A percentile compares a stretch with the other conserved stretches of the same genome.
Conservation (phyloP, 2,329 filamentous ascomycete species). For the Penicillium sp. region DNA sequence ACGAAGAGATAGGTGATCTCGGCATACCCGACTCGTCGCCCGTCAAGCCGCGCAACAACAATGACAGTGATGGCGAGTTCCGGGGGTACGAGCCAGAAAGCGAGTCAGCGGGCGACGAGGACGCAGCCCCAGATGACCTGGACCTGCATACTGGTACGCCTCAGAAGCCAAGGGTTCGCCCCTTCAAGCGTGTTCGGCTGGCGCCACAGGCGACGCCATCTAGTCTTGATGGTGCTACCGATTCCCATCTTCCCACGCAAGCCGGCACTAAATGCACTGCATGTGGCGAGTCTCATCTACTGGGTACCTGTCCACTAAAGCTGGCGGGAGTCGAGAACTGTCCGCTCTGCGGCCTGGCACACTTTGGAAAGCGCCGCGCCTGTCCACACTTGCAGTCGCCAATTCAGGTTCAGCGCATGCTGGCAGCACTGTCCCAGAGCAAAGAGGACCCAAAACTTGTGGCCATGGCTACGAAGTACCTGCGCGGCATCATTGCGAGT, state of each 20-base stretch:
- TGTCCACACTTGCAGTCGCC: conserved; percentile 62
- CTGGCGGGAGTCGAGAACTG: conserved; percentile 57
- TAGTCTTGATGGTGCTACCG: conserved; percentile 19
- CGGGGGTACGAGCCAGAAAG: conserved; percentile 26
- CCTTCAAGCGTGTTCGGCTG: conserved; percentile 38
- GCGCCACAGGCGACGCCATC: not conserved
- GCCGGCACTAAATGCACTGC: conserved; percentile 44
- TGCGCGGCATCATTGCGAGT: conserved; percentile 54
- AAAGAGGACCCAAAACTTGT: conserved; percentile 53
- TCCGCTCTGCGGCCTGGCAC: conserved; percentile 60
- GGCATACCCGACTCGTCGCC: conserved; percentile 18
- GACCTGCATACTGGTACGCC: not conserved
- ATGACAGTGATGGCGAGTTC: conserved; percentile 34
- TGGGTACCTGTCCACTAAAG: conserved; percentile 60
- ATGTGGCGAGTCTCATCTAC: conserved; percentile 52
- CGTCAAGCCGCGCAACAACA: conserved; percentile 18
- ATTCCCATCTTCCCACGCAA: conserved; percentile 1
- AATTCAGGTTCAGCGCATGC: conserved; percentile 59
- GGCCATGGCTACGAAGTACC: conserved; percentile 53
- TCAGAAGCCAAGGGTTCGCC: conserved; percentile 26
- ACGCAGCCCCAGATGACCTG: conserved; percentile 8
- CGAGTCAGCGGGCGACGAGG: conserved; percentile 15
- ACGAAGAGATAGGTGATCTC: conserved; percentile 11
- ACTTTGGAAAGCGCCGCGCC: conserved; percentile 52
- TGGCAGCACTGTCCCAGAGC: conserved; percentile 58